A percentile compares a stretch with the other conserved stretches of the same genome.
Evolutionary conservation across 345 rosid species (phyloP).

Genomic region (Sisymbrium altissimum): DNA sequence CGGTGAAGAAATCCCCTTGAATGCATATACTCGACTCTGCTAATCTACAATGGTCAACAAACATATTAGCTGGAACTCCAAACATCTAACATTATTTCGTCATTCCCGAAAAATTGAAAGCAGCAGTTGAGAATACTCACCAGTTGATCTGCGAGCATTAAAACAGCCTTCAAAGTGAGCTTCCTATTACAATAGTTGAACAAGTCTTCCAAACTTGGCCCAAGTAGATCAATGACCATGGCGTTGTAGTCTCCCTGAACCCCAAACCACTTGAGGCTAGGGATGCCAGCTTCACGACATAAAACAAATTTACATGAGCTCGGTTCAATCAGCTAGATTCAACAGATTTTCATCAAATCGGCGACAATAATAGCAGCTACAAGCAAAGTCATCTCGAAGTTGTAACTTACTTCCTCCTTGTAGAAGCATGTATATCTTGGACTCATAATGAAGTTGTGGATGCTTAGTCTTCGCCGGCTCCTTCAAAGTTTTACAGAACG

Average conservation of each 20-base stretch:
- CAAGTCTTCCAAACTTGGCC: slow-evolving; percentile 87
- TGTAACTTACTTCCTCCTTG: slow-evolving; percentile 81
- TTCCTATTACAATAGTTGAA: slow-evolving; percentile 78
- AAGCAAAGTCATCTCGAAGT: background rate
- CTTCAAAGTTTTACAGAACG: slow-evolving; percentile 33
- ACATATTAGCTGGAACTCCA: slow-evolving; percentile 44
- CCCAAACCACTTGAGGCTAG: slow-evolving; percentile 86
- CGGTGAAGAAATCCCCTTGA: slow-evolving; percentile 64
- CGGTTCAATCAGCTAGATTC: background rate
- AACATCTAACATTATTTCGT: background rate
- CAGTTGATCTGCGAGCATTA: slow-evolving; percentile 88
- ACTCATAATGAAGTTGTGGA: slow-evolving; percentile 88
- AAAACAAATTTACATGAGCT: background rate
- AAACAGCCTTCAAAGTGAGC: slow-evolving; percentile 67
- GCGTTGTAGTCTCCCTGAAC: slow-evolving; percentile 75
- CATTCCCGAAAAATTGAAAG: background rate
- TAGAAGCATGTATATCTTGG: slow-evolving; percentile 80
- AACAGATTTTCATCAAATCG: background rate
- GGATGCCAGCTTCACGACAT: slow-evolving; percentile 64
- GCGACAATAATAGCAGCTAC: background rate
- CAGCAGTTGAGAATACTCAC: slow-evolving; percentile 36
- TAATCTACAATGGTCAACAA: slow-evolving; percentile 40
- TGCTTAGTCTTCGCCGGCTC: slow-evolving; percentile 84
- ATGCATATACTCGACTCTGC: slow-evolving; percentile 61
- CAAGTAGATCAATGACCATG: slow-evolving; percentile 88